Evolutionary conservation across 257 asterid species (phyloP).

Genomic region (Solanum gracilifrons): DNA sequence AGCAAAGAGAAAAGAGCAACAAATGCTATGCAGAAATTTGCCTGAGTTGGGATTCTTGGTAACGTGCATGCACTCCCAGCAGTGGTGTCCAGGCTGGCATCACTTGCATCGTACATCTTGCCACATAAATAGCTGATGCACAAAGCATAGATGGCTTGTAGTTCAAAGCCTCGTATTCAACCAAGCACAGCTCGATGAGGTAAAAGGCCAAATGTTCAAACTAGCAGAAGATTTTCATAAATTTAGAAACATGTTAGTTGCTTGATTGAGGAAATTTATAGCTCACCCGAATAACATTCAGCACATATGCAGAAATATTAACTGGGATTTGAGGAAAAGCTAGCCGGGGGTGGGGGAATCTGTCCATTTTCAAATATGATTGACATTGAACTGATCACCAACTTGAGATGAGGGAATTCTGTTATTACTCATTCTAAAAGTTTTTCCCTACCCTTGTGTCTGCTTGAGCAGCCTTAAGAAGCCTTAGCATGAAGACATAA

Average conservation of each 20-base stretch:
- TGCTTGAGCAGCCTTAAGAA: constrained; percentile 84
- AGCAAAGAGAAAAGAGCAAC: neutral
- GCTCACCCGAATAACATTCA: neutral
- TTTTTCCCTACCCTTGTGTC: constrained; percentile 32
- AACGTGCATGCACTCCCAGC: constrained; percentile 51
- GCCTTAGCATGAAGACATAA: constrained; percentile 90
- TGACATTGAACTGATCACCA: neutral
- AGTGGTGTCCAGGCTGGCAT: constrained; percentile 76
- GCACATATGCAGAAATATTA: neutral
- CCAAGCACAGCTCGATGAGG: constrained; percentile 89
- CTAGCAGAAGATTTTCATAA: constrained; percentile 26
- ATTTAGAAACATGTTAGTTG: neutral
- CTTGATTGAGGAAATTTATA: neutral
- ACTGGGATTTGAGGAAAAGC: neutral
- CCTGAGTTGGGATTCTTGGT: constrained; percentile 72
- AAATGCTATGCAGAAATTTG: neutral
- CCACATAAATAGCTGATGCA: constrained; percentile 87
- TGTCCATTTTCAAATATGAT: neutral
- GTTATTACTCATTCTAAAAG: neutral
- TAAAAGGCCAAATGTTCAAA: constrained; percentile 74
- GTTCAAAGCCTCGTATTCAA: constrained; percentile 71
- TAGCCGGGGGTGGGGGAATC: neutral
- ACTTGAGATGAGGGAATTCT: neutral
- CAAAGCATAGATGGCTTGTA: constrained; percentile 87
- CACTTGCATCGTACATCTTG: constrained; percentile 62